Evolutionary conservation across 495 filamentous ascomycete species (phyloP), one percentile per base, ranked within the genome.

Genomic region (Penicillium daleae): DNA sequence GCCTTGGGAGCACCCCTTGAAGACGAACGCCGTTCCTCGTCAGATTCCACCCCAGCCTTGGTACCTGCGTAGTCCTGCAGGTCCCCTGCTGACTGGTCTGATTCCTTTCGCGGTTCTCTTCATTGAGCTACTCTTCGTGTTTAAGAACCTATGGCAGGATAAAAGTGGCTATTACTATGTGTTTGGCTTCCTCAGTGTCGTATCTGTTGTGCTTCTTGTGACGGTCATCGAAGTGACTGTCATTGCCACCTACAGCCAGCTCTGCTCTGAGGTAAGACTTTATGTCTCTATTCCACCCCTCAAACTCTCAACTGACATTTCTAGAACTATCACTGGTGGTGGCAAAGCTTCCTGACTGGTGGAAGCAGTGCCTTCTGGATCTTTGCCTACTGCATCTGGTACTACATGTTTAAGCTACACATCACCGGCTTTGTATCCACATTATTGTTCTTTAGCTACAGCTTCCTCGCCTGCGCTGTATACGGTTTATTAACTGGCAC

Each of bases 111-210:
- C 91, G 3, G 92, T 97, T 21, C 89, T 97, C 62, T 97, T 97
- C 71, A 93, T 97, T 67, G 93, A 97, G 75, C 82, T 97, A 7
- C 83, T 96, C 31, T 97, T 95, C 78, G 88, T 97, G 32, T 97
- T 97, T 72, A 90, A 91, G 73, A 93, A 89, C 59, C 69, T 97
- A 12, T 97, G 92, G 92, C 90, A 92, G 71, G 92, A 97, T 69
- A 97, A 97, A 78, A 92, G 87, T 68, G 91, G 91, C 13, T 97
- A 96, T 69, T 97, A 97, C 73, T 97, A 97, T 74, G 87, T 97
- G 40, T 97, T 96, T 75, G 93, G 93, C 9, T 97, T 96, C 81
- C 73, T 96, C 57, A 89, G 86, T 21, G 86, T 92, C 17, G 90
- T 96, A 29, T 86, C 80, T 22, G 75, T 87, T 0, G 91, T 97